Evolutionary conservation across 2,329 filamentous ascomycete species (phyloP), one percentile per base, ranked within the genome.

Genomic region (Pestalotiopsis sp.): DNA sequence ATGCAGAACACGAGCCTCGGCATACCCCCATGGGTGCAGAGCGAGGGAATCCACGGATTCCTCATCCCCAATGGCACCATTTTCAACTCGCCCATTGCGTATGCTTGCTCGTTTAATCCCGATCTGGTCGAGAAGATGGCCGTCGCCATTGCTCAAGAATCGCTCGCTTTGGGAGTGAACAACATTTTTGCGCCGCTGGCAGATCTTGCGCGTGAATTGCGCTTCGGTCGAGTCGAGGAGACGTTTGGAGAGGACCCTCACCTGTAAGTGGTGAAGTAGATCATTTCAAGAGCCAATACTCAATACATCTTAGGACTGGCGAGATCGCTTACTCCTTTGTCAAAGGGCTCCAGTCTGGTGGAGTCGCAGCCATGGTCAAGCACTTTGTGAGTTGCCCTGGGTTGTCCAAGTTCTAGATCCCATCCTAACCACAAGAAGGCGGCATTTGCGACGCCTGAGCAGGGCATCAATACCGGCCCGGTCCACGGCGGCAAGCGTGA

Each of bases 1-100:
- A 73, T 90, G 62, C 82, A 92, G 20, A 88, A 91, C 71, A 92
- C 90, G 1, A 89, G 87, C 1, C 80, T 91, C 9, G 92, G 91
- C 0, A 94, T 94, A 65, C 92, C 92, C 6, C 89, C 92, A 1
- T 85, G 93, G 72, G 88, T 92, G 14, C 92, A 94, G 78, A 91
- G 88, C 3, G 92, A 94, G 79, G 91, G 89, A 49, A 91, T 94
- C 59, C 92, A 94, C 74, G 92, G 91, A 1, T 90, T 93, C 72
- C 81, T 93, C 39, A 86, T 91, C 58, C 86, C 87, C 11, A 93
- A 93, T 76, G 91, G 91, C 2, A 94, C 92, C 1, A 92, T 94
- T 69, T 94, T 93, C 82, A 94, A 93, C 79, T 92, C 90, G 1
- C 92, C 92, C 0, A 93, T 94, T 72, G 91, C 83, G 7, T 88